Evolutionary conservation across 2,329 filamentous ascomycete species (phyloP), one percentile per base, ranked within the genome.

Genomic region (Metarhizium guizhouense): DNA sequence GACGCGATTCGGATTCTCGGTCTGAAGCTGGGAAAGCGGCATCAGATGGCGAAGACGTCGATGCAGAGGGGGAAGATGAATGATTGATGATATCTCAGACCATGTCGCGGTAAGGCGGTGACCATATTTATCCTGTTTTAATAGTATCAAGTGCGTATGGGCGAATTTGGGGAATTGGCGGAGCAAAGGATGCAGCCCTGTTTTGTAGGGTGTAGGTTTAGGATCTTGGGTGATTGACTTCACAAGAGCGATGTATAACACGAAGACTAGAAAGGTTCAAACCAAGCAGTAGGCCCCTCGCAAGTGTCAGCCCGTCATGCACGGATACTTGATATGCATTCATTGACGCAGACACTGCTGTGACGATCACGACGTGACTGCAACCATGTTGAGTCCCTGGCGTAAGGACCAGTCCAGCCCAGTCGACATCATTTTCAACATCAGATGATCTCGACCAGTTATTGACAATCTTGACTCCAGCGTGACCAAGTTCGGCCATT

Each of bases 341-440:
- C 3, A 25, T 25, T 59, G 80, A 77, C 47, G 71, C 73, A 61
- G 85, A 86, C 70, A 84, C 81, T 6, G 80, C 80, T 58, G 84
- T 84, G 1, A 34, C 6, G 32, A 34, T 34, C 10, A 11, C 32
- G 32, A 11, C 32, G 7, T 34, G 7, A 11, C 32, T 34, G 3
- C 32, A 34, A 34, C 10, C 32, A 34, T 34, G 32, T 34, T 11
- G 32, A 11, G 32, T 11, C 32, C 32, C 32, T 34, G 32, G 32
- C 32, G 32, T 34, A 34, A 34, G 10, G 7, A 34, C 32, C 32
- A 34, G 32, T 11, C 32, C 32, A 7, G 6, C 1, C 32, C 32
- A 34, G 32, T 5, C 25, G 25, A 25, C 25, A 25, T 25, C 25
- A 25, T 3, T 25, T 25, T 25, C 25, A 25, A 25, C 25, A 25